A percentile compares a stretch with the other conserved stretches of the same genome.
Conservation (phyloP, 2,329 filamentous ascomycete genomes). For the Colletotrichum gigasporum region DNA sequence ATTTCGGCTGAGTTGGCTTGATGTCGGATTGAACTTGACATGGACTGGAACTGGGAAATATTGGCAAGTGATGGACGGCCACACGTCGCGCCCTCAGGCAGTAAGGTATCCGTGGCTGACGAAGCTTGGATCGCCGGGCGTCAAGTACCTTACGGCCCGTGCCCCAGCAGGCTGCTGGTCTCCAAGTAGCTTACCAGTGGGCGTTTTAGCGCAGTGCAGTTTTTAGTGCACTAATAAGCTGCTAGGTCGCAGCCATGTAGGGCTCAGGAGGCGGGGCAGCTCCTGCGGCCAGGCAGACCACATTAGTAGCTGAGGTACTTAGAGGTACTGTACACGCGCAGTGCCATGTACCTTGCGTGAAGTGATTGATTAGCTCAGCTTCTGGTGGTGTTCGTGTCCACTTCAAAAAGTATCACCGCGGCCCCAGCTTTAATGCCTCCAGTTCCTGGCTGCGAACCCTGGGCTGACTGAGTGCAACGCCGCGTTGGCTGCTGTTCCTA, state of each 20-base stretch:
- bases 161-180: slow-evolving; percentile 6
- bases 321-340: neutral
- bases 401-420: too few species aligned
- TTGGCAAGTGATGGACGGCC: neutral
- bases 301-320: neutral
- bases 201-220: neutral
- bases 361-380: slow-evolving; percentile 9
- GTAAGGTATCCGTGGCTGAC: neutral
- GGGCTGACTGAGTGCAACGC: neutral
- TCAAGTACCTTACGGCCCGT: slow-evolving; percentile 12
- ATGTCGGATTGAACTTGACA: neutral
- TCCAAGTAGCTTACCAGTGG: neutral
- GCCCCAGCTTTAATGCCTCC: neutral
- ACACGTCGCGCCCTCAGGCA: too few species aligned
- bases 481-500: neutral
- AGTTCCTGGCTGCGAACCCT: neutral
- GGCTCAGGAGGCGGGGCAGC: neutral
- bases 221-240: neutral
- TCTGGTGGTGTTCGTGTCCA: too few species aligned
- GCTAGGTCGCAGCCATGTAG: neutral
- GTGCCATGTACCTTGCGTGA: too few species aligned
- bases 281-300: too few species aligned
- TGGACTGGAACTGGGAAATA: neutral
- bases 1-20: slow-evolving; percentile 6
- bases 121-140: slow-evolving; percentile 17